Base-by-base conservation (phyloP, 1,284 basidiomycete species). In the Sanghuangporus sanghuang region DNA sequence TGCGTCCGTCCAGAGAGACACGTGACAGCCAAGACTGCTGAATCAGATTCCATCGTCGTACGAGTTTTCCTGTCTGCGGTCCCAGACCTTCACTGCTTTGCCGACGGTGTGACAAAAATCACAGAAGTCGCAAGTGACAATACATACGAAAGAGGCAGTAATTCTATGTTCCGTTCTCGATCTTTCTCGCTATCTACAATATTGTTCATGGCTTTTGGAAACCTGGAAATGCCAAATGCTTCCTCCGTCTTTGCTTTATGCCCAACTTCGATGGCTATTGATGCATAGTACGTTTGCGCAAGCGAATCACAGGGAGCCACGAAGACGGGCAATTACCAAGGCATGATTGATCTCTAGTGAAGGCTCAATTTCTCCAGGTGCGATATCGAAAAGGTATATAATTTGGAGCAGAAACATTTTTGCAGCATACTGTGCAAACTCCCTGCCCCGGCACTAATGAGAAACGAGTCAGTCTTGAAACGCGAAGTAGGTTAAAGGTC, bases 1-100 rank as follows among this genome's bases (percentile, higher is more conserved):
- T n/a, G n/a, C 94, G 92, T 3, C 86, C 85, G 42, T 86, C 81
- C 64, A 91, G 82, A 1, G 88, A 77, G 1, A 95, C n/a, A 98
- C 74, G 99, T 54, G 16, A 57, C 38, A n/a, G 53, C 36, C 9
- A 3, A 35, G 18, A 62, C 27, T 5, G 6, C 9, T 62, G 60
- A 21, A 6, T 50, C 18, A 3, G 21, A 12, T 57, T 18, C 11
- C 53, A 36, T 38, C 50, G 2, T 4, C n/a, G 40, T 21, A 6
- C 32, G n/a, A 16, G 38, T 27, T 44, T 12, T 35, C n/a, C 23
- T 4, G n/a, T 54, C 27, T 6, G 23, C 14, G 59, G 58, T 60
- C 48, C 63, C 64, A 67, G 32, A 63, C 36, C 12, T 48, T 44
- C 6, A 65, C 14, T 7, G 39, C 36, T 9, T 21, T 36, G 57